These are phyloP conservation scores for Penicillium sp. DNA, from an alignment of 2,329 filamentous ascomycete species.

Conservation along the genomic window DNA sequence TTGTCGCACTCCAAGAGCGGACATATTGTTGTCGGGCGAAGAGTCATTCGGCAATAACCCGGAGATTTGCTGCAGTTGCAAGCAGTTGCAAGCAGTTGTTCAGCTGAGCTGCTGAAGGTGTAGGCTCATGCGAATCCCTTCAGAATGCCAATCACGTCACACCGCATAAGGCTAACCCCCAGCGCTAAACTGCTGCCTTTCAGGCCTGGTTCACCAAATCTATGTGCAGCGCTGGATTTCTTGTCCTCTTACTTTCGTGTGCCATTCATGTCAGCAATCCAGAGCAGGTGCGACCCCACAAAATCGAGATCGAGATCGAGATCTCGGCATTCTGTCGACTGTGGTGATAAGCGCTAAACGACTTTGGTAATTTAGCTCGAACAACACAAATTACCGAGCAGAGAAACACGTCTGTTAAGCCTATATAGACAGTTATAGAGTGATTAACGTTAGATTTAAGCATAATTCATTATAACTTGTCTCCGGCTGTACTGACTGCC, in stretches of 20 bases:
- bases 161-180: slow-evolving; percentile 17
- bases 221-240: not conserved
- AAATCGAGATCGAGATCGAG: not conserved
- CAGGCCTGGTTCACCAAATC: not conserved
- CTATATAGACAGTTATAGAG: not conserved
- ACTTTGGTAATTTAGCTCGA: no score
- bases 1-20: slow-evolving; percentile 26
- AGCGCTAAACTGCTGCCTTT: not conserved
- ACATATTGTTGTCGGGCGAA: slow-evolving; percentile 23
- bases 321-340: not conserved
- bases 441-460: not conserved
- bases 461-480: not conserved
- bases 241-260: not conserved
- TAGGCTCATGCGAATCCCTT: slow-evolving; percentile 9
- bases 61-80: not conserved
- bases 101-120: slow-evolving; percentile 4
- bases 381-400: not conserved
- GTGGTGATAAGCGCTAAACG: not conserved
- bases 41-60: not conserved
- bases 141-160: slow-evolving; percentile 29
- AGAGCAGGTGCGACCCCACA: not conserved
- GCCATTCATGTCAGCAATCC: not conserved
- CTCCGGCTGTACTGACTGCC: not conserved
- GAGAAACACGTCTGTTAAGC: not conserved
- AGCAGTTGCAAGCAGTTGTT: not conserved